A percentile compares a stretch with the other conserved stretches of the same genome.
Evolutionary conservation across 1,139 yeast genomes (phyloP).

Genomic region (Komagataea norvegica): DNA sequence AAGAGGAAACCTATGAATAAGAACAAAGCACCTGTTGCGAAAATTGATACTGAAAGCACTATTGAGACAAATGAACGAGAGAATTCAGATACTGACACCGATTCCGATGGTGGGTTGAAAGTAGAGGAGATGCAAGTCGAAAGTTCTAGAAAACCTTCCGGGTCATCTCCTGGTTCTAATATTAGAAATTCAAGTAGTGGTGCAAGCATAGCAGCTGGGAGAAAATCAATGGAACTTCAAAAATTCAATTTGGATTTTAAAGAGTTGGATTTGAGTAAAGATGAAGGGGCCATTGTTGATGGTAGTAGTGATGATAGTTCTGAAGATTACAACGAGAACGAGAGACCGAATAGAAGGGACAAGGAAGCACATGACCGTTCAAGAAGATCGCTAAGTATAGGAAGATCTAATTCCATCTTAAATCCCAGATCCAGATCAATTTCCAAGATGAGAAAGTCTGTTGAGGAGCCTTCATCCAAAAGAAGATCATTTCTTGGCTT

Average conservation of each 20-base stretch:
- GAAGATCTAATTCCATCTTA: slow-evolving; percentile 9
- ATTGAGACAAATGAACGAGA: neutral
- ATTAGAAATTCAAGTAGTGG: slow-evolving; percentile 1
- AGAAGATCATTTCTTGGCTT: slow-evolving; percentile 22
- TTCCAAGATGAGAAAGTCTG: slow-evolving; percentile 10
- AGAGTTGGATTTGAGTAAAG: slow-evolving; percentile 20
- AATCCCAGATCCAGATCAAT: slow-evolving; percentile 10
- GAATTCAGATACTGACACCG: slow-evolving; percentile 16
- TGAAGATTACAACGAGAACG: neutral
- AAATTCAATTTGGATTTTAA: slow-evolving; percentile 19
- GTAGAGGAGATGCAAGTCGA: slow-evolving; percentile 21
- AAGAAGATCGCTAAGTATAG: slow-evolving; percentile 18
- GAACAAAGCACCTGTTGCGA: neutral
- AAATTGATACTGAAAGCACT: neutral
- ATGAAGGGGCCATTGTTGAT: slow-evolving; percentile 7
- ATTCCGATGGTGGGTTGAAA: slow-evolving; percentile 19
- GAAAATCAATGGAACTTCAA: slow-evolving; percentile 19
- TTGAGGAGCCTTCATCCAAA: slow-evolving; percentile 6
- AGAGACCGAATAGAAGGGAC: neutral
- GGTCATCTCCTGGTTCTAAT: no score
- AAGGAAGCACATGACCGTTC: slow-evolving; percentile 6
- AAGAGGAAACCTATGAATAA: neutral
- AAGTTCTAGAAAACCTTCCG: slow-evolving; percentile 3
- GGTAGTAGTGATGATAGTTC: slow-evolving; percentile 7
- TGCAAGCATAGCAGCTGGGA: neutral